Conservation (phyloP, 495 filamentous ascomycete genomes). For the Lichina pygmaea region DNA sequence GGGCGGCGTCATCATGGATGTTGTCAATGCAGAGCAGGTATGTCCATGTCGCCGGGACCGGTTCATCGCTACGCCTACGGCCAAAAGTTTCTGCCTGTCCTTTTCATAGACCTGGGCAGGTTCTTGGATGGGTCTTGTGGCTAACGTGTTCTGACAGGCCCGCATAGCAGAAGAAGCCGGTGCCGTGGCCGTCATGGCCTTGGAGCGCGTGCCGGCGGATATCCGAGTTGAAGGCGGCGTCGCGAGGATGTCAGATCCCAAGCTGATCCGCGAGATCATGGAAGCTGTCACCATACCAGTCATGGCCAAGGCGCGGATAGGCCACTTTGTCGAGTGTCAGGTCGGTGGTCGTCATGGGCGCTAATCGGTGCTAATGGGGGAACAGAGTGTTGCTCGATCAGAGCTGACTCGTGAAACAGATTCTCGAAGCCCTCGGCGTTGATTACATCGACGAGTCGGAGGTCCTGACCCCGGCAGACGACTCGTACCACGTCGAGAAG, state of each 20-base stretch:
- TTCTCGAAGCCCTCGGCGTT: slow-evolving; percentile 79
- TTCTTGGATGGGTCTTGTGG: background rate
- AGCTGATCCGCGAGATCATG: slow-evolving; percentile 93
- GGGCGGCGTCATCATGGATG: slow-evolving; percentile 98
- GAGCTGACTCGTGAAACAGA: slow-evolving; percentile 20
- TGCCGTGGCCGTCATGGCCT: slow-evolving; percentile 89
- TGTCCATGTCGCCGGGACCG: background rate
- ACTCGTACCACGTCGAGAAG: slow-evolving; percentile 79
- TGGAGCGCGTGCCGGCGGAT: slow-evolving; percentile 93
- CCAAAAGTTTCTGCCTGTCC: background rate
- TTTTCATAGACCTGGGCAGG: background rate
- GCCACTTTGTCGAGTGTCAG: slow-evolving; percentile 94
- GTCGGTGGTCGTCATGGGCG: slow-evolving; percentile 12
- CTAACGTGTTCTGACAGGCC: slow-evolving; percentile 19
- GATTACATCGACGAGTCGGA: slow-evolving; percentile 98
- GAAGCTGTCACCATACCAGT: slow-evolving; percentile 91
- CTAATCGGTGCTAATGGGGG: background rate
- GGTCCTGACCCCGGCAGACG: slow-evolving; percentile 86
- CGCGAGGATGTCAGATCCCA: slow-evolving; percentile 86
- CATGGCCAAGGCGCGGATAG: slow-evolving; percentile 97
- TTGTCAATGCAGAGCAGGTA: slow-evolving; percentile 78
- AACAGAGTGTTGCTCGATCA: too few relatives aligned
- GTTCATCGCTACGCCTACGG: background rate
- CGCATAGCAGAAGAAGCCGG: slow-evolving; percentile 94
- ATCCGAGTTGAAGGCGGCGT: slow-evolving; percentile 84